phyloP scores from a whole-genome alignment of 805 yeast genomes.

The Kockiozyma suomiensis region DNA sequence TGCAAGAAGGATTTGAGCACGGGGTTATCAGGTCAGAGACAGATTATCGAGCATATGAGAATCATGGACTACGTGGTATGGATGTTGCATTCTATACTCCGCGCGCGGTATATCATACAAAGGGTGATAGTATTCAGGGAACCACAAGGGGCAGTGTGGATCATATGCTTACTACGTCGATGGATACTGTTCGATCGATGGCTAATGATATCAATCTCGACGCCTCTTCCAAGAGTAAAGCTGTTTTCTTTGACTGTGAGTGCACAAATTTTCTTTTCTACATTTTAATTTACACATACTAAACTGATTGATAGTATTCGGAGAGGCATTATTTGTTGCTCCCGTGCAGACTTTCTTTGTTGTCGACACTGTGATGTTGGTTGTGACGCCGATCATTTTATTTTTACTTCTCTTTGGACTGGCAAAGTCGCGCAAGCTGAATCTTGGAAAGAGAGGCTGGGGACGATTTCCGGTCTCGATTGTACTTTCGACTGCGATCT shows the following conservation, averaged over 20 bases:
- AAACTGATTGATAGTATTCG: slow-evolving; percentile 23
- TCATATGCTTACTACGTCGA: slow-evolving; percentile 77
- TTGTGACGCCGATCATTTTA: slow-evolving; percentile 57
- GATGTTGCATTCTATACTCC: slow-evolving; percentile 91
- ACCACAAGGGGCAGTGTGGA: slow-evolving; percentile 70
- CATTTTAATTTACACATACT: neutral
- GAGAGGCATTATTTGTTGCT: slow-evolving; percentile 31
- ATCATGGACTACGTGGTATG: slow-evolving; percentile 73
- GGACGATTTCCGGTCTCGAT: slow-evolving; percentile 65
- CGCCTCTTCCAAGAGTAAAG: slow-evolving; percentile 41
- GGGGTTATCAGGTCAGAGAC: slow-evolving; percentile 78
- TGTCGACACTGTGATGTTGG: slow-evolving; percentile 56
- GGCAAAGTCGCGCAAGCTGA: slow-evolving; percentile 31
- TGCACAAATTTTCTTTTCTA: neutral
- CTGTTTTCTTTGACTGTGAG: slow-evolving; percentile 61
- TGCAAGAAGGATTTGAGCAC: slow-evolving; percentile 81
- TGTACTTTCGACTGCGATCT: slow-evolving; percentile 47
- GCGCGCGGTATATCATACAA: slow-evolving; percentile 80
- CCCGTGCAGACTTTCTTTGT: slow-evolving; percentile 46
- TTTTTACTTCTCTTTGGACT: slow-evolving; percentile 48
- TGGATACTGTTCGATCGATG: slow-evolving; percentile 59
- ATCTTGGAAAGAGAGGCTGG: slow-evolving; percentile 49
- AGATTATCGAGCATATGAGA: slow-evolving; percentile 73
- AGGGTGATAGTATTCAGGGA: slow-evolving; percentile 65
- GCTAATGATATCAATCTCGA: slow-evolving; percentile 46